These are phyloP conservation scores for Apophysomyces sp. DNA, from an alignment of 371 early-diverging fungal genomes.

Conservation along the genomic window DNA sequence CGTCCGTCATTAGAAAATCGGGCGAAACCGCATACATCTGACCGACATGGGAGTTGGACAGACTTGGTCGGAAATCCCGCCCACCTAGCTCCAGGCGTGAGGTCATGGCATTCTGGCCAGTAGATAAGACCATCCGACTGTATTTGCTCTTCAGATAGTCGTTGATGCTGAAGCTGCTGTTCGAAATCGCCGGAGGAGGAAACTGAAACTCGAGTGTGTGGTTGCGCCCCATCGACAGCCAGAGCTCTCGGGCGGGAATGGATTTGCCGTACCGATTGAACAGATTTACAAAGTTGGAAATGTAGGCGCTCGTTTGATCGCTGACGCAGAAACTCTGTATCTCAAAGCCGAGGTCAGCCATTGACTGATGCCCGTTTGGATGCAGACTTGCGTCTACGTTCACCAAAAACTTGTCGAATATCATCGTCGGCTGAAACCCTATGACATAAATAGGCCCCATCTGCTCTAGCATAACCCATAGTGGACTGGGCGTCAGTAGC, in stretches of 20 bases:
- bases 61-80: constrained; percentile 16
- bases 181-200: not conserved
- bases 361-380: not conserved
- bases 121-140: not conserved
- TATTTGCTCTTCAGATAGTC: not conserved
- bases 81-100: not conserved
- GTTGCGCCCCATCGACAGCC: not conserved
- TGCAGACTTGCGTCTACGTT: not conserved
- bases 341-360: constrained; percentile 22
- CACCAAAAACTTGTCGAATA: constrained; percentile 36
- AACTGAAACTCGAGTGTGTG: not conserved
- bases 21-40: constrained; percentile 13
- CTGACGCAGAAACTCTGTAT: constrained; percentile 23
- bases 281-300: constrained; percentile 24
- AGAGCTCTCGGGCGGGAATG: constrained; percentile 12
- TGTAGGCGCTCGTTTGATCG: constrained; percentile 5
- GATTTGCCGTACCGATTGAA: constrained; percentile 21
- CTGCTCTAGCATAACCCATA: constrained; percentile 14
- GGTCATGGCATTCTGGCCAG: constrained; percentile 7
- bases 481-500: constrained; percentile 31
- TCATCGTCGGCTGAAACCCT: constrained; percentile 34
- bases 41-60: constrained; percentile 23
- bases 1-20: constrained; percentile 25
- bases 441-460: constrained; percentile 25
- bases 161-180: not conserved